phyloP scores from a whole-genome alignment of 352 stramenopile genomes.

The Phytophthora ohioensis region DNA sequence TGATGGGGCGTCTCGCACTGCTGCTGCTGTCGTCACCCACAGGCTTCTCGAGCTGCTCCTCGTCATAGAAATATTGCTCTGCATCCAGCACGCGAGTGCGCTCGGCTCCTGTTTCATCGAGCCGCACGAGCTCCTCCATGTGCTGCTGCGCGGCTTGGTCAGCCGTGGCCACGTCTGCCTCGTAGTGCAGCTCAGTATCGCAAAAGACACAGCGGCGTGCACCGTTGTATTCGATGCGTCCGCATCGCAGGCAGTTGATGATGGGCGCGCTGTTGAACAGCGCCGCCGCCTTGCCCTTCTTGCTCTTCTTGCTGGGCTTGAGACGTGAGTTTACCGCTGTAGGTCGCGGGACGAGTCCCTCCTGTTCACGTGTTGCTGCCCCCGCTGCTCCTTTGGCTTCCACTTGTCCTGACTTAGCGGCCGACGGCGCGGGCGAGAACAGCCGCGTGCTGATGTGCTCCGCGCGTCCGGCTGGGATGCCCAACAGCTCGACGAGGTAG shows the following conservation, averaged over 20 bases:
- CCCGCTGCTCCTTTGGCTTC: slow-evolving; percentile 6
- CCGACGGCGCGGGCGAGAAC: slow-evolving; percentile 36
- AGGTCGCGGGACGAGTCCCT: slow-evolving; percentile 52
- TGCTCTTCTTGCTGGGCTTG: slow-evolving; percentile 50
- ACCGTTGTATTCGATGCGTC: slow-evolving; percentile 72
- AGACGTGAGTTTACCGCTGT: slow-evolving; percentile 54
- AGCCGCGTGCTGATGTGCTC: slow-evolving; percentile 59
- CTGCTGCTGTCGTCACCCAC: slow-evolving; percentile 11
- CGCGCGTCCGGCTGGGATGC: slow-evolving; percentile 54
- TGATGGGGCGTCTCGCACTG: slow-evolving; percentile 37
- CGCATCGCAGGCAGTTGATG: slow-evolving; percentile 80
- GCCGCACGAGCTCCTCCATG: slow-evolving; percentile 64
- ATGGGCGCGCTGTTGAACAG: slow-evolving; percentile 64
- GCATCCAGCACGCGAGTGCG: slow-evolving; percentile 60
- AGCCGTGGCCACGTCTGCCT: slow-evolving; percentile 40
- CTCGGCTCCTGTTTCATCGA: slow-evolving; percentile 53
- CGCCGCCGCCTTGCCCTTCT: slow-evolving; percentile 36
- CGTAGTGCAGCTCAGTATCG: slow-evolving; percentile 64
- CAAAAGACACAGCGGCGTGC: slow-evolving; percentile 65
- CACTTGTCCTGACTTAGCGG: not conserved
- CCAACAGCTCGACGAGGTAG: slow-evolving; percentile 78
- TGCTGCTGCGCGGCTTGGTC: slow-evolving; percentile 51
- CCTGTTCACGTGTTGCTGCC: slow-evolving; percentile 23
- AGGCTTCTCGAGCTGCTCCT: slow-evolving; percentile 34
- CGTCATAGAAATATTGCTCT: slow-evolving; percentile 47